phyloP scores from a whole-genome alignment of 1,139 yeast species.

The Protomyces inouyei region DNA sequence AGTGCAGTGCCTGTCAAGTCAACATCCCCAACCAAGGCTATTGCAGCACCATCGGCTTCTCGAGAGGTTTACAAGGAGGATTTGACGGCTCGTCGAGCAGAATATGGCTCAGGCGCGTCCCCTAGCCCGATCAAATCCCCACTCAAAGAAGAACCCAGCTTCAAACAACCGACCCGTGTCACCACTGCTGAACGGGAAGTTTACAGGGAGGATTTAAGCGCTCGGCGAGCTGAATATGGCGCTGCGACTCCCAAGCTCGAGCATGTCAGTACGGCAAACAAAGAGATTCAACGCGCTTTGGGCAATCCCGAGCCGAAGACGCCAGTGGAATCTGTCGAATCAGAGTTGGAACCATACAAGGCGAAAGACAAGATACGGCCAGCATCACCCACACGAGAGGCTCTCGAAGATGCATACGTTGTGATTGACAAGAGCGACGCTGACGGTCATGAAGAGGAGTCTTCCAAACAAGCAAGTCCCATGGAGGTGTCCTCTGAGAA shows the following conservation, averaged over 20 bases:
- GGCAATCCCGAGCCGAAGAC: slow-evolving; percentile 6
- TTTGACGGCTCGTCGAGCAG: slow-evolving; percentile 18
- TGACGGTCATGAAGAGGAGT: background rate
- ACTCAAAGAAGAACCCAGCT: background rate
- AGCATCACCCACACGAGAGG: background rate
- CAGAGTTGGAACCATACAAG: slow-evolving; percentile 3
- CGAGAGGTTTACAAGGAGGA: slow-evolving; percentile 21
- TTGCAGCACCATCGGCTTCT: background rate
- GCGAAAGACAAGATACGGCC: background rate
- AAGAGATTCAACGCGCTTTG: slow-evolving; percentile 10
- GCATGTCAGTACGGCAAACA: slow-evolving; percentile 13
- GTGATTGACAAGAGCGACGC: background rate
- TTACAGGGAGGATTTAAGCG: slow-evolving; percentile 11
- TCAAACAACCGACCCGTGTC: background rate
- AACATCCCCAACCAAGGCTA: background rate
- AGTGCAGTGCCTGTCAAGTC: background rate
- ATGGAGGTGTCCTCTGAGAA: background rate
- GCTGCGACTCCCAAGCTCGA: slow-evolving; percentile 17
- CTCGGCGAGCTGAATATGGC: slow-evolving; percentile 20
- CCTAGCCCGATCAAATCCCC: background rate
- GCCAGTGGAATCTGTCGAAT: background rate
- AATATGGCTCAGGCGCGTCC: slow-evolving; percentile 5
- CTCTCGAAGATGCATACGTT: slow-evolving; percentile 14
- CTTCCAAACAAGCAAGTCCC: background rate
- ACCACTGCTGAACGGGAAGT: slow-evolving; percentile 12